A percentile compares a stretch with the other conserved stretches of the same genome.
phyloP scores from a whole-genome alignment of 352 stramenopile species.

The Pythium biforme region DNA sequence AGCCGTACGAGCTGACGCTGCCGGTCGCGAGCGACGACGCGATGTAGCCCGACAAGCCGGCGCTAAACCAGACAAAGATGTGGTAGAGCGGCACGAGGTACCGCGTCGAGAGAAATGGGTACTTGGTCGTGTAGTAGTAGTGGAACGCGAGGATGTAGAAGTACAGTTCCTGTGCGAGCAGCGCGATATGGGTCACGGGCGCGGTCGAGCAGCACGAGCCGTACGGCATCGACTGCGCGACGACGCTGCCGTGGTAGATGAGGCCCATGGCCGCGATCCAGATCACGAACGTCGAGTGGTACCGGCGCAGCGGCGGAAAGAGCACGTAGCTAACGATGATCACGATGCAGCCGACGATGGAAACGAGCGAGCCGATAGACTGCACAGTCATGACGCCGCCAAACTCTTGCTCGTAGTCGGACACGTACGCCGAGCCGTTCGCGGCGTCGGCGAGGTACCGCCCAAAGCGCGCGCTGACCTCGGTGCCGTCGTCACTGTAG shows the following conservation, averaged over 20 bases:
- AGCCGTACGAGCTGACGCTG: constrained; percentile 71
- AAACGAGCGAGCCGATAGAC: constrained; percentile 61
- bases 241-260: constrained; percentile 72
- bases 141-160: constrained; percentile 84
- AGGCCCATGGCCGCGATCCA: constrained; percentile 84
- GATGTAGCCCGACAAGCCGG: constrained; percentile 48
- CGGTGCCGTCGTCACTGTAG: not conserved
- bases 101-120: constrained; percentile 75
- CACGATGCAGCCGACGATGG: constrained; percentile 71
- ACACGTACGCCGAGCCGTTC: not conserved
- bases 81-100: constrained; percentile 76
- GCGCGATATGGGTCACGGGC: constrained; percentile 61
- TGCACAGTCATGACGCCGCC: constrained; percentile 49
- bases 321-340: constrained; percentile 79
- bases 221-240: constrained; percentile 53
- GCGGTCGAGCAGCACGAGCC: constrained; percentile 60
- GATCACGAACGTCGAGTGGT: constrained; percentile 74
- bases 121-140: constrained; percentile 88
- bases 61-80: constrained; percentile 57
- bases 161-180: constrained; percentile 82
- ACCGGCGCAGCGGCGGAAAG: constrained; percentile 78
- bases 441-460: constrained; percentile 5
- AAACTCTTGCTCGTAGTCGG: constrained; percentile 46
- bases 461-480: constrained; percentile 13
- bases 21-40: constrained; percentile 42